Base-by-base conservation (phyloP, 306 rosid species). In the Nissolia schottii region DNA sequence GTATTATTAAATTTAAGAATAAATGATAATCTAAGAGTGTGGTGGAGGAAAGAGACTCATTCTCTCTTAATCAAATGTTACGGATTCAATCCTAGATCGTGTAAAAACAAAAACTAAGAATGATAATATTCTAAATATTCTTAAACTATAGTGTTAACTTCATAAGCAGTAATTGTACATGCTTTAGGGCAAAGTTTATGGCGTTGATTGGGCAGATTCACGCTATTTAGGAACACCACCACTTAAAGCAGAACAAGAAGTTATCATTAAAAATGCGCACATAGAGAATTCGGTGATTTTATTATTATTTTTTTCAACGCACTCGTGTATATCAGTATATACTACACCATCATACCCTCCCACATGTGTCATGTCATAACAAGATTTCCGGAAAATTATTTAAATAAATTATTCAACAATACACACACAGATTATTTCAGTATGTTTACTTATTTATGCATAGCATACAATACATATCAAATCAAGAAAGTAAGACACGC, bases 401-500 rank as follows among this genome's bases (percentile, higher is more conserved):
- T 22, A 38, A 56, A 28, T 67, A 60, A 73, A 67, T 67, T 37
- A 79, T 79, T 79, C 83, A 73, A 73, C 46, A 25, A 25, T 41
- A 14, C 14, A 5, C 12, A 41, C 2, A 37, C 13, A 37, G n/a
- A n/a, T n/a, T n/a, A n/a, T n/a, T n/a, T n/a, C n/a, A n/a, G n/a
- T 37, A 7, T 37, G 43, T 10, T 37, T 37, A 37, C 43, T n/a
- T 37, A 8, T 63, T 63, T 27, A 24, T 50, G 19, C 50, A 65
- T n/a, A n/a, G n/a, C n/a, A n/a, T n/a, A n/a, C n/a, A n/a, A n/a
- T n/a, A n/a, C n/a, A n/a, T 11, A 79, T 75, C 77, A 78, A 66
- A 78, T 74, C 60, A 79, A 49, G 64, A 79, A 75, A 71, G 70
- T 32, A 14, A 28, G 3, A 66, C 87, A 83, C 82, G 79, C 84